Evolutionary conservation across 345 rosid genomes (phyloP).

Genomic region (Brassica nigra): DNA sequence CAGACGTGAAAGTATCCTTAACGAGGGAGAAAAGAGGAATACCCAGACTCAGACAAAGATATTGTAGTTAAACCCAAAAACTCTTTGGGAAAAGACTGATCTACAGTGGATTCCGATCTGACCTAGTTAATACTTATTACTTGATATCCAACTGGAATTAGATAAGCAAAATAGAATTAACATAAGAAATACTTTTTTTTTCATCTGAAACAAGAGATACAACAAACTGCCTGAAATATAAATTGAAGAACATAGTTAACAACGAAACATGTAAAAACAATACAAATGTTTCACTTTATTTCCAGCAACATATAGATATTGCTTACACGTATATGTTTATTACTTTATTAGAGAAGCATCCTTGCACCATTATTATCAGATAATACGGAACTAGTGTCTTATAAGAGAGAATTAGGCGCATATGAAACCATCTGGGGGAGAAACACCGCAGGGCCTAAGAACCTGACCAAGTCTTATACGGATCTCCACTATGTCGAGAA

Average conservation of each 20-base stretch:
- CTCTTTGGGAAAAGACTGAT: not conserved
- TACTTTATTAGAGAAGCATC: not conserved
- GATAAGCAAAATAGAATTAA: not conserved
- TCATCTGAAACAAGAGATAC: not conserved
- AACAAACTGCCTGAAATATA: not conserved
- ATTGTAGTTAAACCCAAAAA: not conserved
- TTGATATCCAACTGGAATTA: not conserved
- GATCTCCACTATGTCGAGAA: not conserved
- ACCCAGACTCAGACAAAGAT: not conserved
- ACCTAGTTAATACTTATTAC: not conserved
- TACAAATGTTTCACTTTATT: not conserved
- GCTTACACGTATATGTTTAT: not conserved
- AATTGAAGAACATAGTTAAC: not conserved
- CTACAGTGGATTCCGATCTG: not conserved
- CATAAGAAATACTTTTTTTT: not conserved
- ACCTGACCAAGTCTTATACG: not conserved
- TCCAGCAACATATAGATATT: not conserved
- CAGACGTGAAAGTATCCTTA: not conserved
- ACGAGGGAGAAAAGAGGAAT: not conserved
- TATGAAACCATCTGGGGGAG: not conserved
- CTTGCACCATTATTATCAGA: not conserved
- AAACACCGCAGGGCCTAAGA: not conserved
- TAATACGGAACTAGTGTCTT: not conserved
- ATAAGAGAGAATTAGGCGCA: not conserved
- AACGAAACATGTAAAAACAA: not conserved